Evolutionary conservation across 352 stramenopile species (phyloP), one percentile per base, ranked within the genome.

Genomic region (Heterotrichella gracilis): DNA sequence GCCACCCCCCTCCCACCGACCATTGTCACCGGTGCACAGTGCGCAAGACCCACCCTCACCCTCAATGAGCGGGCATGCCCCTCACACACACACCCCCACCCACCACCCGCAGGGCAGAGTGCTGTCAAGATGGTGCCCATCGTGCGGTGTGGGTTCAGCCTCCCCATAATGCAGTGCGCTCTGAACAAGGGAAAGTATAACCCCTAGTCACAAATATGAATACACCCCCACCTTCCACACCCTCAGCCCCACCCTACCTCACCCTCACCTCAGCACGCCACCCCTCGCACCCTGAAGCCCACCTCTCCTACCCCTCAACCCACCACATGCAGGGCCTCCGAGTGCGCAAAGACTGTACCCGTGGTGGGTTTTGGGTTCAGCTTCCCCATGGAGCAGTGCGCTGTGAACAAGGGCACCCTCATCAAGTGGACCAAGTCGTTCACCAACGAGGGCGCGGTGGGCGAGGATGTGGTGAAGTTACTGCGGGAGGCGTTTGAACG

Each of bases 401-500:
- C 69, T 41, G 68, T 79, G 19, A 72, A 75, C 53, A 22, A 53
- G 21, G 76, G 74, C 19, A 75, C 23, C 9, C 69, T 79, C 19
- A 70, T 79, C 25, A 53, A 68, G 0, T 79, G 75, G 75, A 79
- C 75, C 9, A 79, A 79, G 42, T 74, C 70, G 4, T 79, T 79
- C 32, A 68, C 25, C 21, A 70, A 68, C 25, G 53, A 3, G 2
- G 75, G 75, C 3, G 75, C 75, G 4, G 73, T 73, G 0, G 75
- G 69, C 20, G 13, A 74, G 9, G 72, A 78, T 21, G 64, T 76
- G 14, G 73, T 77, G 2, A 40, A 41, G 2, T 25, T 79, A 19
- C 66, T 79, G 2, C 25, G 73, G 25, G 24, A 73, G 0, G 71
- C 71, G n/a, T 73, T 77, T 17, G 17, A 70, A 19, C 24, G n/a